Base-by-base conservation (phyloP, 306 rosid species). In the Prunus salicina region DNA sequence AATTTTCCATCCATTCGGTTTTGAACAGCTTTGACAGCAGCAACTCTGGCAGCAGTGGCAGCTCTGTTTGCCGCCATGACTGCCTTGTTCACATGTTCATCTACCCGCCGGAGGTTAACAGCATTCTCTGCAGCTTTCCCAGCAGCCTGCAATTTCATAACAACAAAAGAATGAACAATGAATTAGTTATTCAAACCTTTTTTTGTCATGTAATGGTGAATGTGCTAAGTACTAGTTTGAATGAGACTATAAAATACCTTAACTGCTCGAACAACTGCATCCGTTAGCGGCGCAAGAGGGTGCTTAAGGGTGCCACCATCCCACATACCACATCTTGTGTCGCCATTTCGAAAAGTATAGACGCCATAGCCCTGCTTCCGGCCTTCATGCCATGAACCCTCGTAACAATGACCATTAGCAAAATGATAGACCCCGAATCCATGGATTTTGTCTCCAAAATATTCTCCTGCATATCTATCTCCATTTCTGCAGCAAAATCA, bases 381-480 rank as follows among this genome's bases (percentile, higher is more conserved):
- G 19, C 99, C 98, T 70, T 96, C 99, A 43, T 96, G 98, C 99
- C 99, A 96, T 5, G 98, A 93, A 5, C 99, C 99, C 71, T 92
- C 99, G 3, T 96, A 96, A 61, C 96, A 91, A 80, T 96, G 99
- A 16, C 97, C 97, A 61, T 96, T 92, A 19, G 93, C 96, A 81
- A 96, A 96, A 76, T 91, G 93, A 79, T 96, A 96, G n/a, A 91
- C 86, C 10, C 99, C 99, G 77, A 96, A 96, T 81, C 98, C 99
- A 81, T 96, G 99, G 71, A 96, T 89, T 81, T 88, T 96, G 88
- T 96, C 99, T 20, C 98, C 99, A 69, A 96, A 96, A 81, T 96
- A 96, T 85, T 96, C 99, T 30, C 99, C 99, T 11, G 97, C 97
- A 85, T 96, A 96, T 74, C 93, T 88, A 88, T 96, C 99, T 64